Evolutionary conservation across 164 flowering plant genomes (phyloP).

Genomic region (Stephania cephalantha): DNA sequence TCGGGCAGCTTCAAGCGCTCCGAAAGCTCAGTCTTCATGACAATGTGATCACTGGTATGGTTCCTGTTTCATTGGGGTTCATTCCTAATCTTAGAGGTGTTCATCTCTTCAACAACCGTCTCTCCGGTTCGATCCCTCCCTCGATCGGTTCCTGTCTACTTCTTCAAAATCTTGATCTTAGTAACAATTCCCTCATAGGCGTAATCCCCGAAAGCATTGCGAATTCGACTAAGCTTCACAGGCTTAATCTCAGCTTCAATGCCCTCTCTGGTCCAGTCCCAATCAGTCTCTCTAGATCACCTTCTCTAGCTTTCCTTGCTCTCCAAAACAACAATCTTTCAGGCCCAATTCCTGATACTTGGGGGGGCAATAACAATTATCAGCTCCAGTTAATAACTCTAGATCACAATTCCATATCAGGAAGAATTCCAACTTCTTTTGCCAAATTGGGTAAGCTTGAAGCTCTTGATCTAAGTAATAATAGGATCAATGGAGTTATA

Average conservation of each 20-base stretch:
- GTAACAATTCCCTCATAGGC: constrained; percentile 70
- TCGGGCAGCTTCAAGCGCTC: constrained; percentile 61
- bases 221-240: constrained; percentile 48
- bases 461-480: constrained; percentile 44
- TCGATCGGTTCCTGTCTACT: constrained; percentile 48
- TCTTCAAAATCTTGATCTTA: constrained; percentile 69
- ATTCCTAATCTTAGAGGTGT: constrained; percentile 74
- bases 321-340: constrained; percentile 75
- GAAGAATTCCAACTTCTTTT: constrained; percentile 48
- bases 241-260: constrained; percentile 79
- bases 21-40: constrained; percentile 79
- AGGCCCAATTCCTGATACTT: constrained; percentile 60
- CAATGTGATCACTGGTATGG: constrained; percentile 49
- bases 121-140: constrained; percentile 77
- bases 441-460: constrained; percentile 39
- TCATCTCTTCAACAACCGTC: constrained; percentile 71
- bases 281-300: constrained; percentile 30
- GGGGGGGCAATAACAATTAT: constrained; percentile 33
- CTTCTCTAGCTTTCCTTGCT: constrained; percentile 56
- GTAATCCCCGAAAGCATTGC: constrained; percentile 52
- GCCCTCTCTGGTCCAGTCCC: constrained; percentile 61
- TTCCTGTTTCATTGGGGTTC: constrained; percentile 66
- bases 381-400: constrained; percentile 45
- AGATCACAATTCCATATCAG: constrained; percentile 53
- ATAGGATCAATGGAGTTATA: constrained; percentile 48